Conservation (phyloP, 2,329 filamentous ascomycete species). For the Sarocladium kiliense region DNA sequence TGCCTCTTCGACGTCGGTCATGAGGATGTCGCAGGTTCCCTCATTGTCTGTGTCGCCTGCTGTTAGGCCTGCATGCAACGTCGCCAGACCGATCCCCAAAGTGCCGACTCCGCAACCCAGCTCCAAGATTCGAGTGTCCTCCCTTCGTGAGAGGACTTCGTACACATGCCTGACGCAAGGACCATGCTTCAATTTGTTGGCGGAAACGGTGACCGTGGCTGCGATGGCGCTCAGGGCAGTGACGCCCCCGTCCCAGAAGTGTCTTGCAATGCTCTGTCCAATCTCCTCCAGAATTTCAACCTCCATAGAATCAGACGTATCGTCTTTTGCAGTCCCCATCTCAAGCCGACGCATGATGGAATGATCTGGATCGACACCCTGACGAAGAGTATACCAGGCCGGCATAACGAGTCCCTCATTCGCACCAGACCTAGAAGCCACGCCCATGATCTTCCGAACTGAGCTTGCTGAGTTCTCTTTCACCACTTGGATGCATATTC, state of each 20-base stretch:
- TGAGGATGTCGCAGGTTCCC: slow-evolving; percentile 25
- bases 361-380: slow-evolving; percentile 12
- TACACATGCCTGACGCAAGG: slow-evolving; percentile 25
- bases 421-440: slow-evolving; percentile 6
- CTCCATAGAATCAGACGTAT: slow-evolving; percentile 13
- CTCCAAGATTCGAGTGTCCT: slow-evolving; percentile 41
- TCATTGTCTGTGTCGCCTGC: not conserved
- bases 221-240: slow-evolving; percentile 32
- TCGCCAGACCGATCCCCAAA: slow-evolving; percentile 44
- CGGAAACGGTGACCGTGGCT: slow-evolving; percentile 21
- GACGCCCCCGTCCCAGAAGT: slow-evolving; percentile 55
- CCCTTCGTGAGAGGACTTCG: slow-evolving; percentile 20
- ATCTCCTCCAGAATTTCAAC: slow-evolving; percentile 50
- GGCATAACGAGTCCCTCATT: slow-evolving; percentile 37
- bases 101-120: slow-evolving; percentile 54
- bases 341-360: slow-evolving; percentile 24
- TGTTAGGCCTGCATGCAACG: slow-evolving; percentile 22
- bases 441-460: slow-evolving; percentile 5
- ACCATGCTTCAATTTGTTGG: slow-evolving; percentile 20
- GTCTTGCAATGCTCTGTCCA: slow-evolving; percentile 54
- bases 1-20: slow-evolving; percentile 53
- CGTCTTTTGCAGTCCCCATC: slow-evolving; percentile 18
- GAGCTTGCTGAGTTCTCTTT: not conserved
- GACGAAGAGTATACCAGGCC: slow-evolving; percentile 30
- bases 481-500: slow-evolving; percentile 9